These are phyloP conservation scores for Diospyros lotus DNA, from an alignment of 148 eudicot genomes.

Conservation along the genomic window DNA sequence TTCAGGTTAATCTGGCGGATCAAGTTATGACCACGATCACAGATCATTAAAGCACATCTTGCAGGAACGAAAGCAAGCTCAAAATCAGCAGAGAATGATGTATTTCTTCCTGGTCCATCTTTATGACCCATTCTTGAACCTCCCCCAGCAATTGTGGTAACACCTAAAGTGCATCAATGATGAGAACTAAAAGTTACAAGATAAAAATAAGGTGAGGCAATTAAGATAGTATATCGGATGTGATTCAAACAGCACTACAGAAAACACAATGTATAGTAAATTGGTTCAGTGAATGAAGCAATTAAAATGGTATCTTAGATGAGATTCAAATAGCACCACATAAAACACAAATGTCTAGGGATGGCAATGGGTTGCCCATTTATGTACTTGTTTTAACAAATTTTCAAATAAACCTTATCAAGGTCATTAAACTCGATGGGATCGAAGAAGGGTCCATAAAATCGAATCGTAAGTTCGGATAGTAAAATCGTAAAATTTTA, in stretches of 20 bases:
- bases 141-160: conserved; percentile 78
- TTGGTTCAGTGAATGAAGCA: background rate
- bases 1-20: conserved; percentile 66
- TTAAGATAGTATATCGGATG: background rate
- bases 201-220: background rate
- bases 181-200: background rate
- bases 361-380: no score
- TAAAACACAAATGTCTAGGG: no score
- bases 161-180: conserved; percentile 39
- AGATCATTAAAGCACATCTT: conserved; percentile 59
- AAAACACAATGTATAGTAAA: background rate
- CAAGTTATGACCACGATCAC: conserved; percentile 64
- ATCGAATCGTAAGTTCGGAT: no score
- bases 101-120: conserved; percentile 67
- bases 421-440: no score
- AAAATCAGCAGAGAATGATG: conserved; percentile 55
- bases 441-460: no score
- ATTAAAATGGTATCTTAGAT: no score
- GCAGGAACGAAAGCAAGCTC: conserved; percentile 57
- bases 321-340: no score
- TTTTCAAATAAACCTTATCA: no score
- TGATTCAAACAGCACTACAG: background rate
- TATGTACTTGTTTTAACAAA: no score
- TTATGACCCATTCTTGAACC: conserved; percentile 33
- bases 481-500: no score